Percentiles rank a stretch among this genome's conserved stretches.
Evolutionary conservation across 2,329 filamentous ascomycete genomes (phyloP).

Genomic region (Fusarium poae): DNA sequence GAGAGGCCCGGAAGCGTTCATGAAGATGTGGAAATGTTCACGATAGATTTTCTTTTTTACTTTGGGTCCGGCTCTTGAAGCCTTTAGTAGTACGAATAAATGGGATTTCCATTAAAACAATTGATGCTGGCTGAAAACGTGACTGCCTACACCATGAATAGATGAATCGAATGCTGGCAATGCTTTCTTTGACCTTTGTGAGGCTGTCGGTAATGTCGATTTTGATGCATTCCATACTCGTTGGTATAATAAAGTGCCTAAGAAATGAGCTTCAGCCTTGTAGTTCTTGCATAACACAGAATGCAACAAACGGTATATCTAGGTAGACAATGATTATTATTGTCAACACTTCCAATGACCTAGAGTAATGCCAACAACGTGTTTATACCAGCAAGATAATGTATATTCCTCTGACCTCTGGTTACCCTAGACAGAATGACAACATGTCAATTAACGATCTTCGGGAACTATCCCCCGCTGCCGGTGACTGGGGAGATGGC

Average conservation of each 20-base stretch:
- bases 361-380: background rate
- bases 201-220: no score
- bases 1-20: conserved; percentile 48
- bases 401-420: background rate
- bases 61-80: conserved; percentile 44
- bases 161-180: background rate
- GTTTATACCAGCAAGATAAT: background rate
- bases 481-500: conserved; percentile 27
- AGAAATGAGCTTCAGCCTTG: conserved; percentile 3
- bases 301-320: background rate
- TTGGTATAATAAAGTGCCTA: background rate
- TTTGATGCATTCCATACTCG: background rate
- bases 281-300: background rate
- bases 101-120: conserved; percentile 23
- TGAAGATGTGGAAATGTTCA: conserved; percentile 51
- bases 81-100: conserved; percentile 47
- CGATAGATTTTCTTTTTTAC: conserved; percentile 53
- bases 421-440: conserved; percentile 32
- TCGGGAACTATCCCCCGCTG: conserved; percentile 38
- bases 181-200: no score
- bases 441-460: conserved; percentile 19
- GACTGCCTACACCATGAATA: no score
- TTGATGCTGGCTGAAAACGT: no score
- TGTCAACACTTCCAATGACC: background rate
- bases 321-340: background rate